These are phyloP conservation scores for Piromyces finnis DNA, from an alignment of 192 early-diverging fungal species.

Conservation along the genomic window DNA sequence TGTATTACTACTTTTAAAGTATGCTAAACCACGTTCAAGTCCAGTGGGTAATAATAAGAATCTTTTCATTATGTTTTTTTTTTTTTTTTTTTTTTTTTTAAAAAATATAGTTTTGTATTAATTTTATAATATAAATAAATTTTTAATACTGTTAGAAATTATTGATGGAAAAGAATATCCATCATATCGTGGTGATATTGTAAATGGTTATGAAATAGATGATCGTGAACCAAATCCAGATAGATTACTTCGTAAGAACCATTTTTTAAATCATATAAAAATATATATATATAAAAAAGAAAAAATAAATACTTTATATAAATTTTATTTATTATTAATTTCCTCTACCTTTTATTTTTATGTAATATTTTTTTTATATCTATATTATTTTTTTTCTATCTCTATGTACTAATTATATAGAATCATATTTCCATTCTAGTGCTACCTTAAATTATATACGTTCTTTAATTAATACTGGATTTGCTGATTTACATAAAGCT, in stretches of 20 bases:
- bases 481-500: slow-evolving; percentile 84
- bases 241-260: slow-evolving; percentile 53
- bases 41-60: neutral
- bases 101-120: too few species aligned
- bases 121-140: too few species aligned
- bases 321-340: too few species aligned
- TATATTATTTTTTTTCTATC: too few species aligned
- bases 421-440: slow-evolving; percentile 92
- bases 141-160: slow-evolving; percentile 32
- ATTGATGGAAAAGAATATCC: slow-evolving; percentile 62
- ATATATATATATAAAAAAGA: neutral
- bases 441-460: slow-evolving; percentile 92
- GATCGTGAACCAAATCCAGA: slow-evolving; percentile 84
- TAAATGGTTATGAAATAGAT: slow-evolving; percentile 78
- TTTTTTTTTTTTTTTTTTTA: too few species aligned
- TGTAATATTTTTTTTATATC: too few species aligned
- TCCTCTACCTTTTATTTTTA: too few species aligned
- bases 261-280: too few species aligned
- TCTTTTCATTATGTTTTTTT: too few species aligned
- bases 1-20: too few species aligned
- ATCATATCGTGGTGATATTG: slow-evolving; percentile 93
- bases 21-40: neutral
- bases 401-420: neutral
- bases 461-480: slow-evolving; percentile 57
- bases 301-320: too few species aligned